phyloP scores from a whole-genome alignment of 225 moss, liverwort and hornwort genomes.

The Thuidium tamariscinum region DNA sequence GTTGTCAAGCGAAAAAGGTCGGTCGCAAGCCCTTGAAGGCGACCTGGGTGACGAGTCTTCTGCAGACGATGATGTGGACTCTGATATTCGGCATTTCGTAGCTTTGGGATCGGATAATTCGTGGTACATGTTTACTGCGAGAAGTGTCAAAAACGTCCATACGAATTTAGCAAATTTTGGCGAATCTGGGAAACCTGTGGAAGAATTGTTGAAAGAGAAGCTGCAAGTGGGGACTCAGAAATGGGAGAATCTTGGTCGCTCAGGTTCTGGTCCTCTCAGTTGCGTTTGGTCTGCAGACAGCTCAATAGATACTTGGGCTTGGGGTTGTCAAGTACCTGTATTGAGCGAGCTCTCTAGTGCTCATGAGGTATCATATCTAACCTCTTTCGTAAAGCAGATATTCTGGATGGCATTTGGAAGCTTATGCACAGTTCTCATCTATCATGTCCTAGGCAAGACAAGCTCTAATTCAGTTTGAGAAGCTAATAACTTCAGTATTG shows the following conservation, averaged over 20 bases:
- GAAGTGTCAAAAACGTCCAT: constrained; percentile 48
- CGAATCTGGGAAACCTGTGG: constrained; percentile 23
- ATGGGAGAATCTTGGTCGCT: constrained; percentile 55
- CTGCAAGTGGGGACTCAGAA: constrained; percentile 26
- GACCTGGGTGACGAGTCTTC: constrained; percentile 13
- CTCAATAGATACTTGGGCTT: constrained; percentile 60
- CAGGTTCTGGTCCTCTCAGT: constrained; percentile 56
- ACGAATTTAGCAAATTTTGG: constrained; percentile 15
- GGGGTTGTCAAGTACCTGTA: constrained; percentile 53
- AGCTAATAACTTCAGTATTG: neutral
- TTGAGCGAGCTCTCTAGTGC: constrained; percentile 33
- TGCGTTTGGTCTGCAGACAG: constrained; percentile 62
- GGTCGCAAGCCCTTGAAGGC: constrained; percentile 4
- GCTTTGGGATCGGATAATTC: constrained; percentile 59
- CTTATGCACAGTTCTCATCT: neutral
- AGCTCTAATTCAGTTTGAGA: neutral
- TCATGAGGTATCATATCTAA: constrained; percentile 15
- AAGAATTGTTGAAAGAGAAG: constrained; percentile 46
- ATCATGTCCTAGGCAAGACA: neutral
- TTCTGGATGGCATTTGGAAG: neutral
- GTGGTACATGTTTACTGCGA: constrained; percentile 67
- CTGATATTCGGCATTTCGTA: constrained; percentile 25
- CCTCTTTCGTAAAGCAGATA: neutral
- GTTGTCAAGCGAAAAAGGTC: constrained; percentile 5
- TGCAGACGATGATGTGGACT: constrained; percentile 18